Base-by-base conservation (phyloP, 1,139 yeast genomes). In the Candida sp. region DNA sequence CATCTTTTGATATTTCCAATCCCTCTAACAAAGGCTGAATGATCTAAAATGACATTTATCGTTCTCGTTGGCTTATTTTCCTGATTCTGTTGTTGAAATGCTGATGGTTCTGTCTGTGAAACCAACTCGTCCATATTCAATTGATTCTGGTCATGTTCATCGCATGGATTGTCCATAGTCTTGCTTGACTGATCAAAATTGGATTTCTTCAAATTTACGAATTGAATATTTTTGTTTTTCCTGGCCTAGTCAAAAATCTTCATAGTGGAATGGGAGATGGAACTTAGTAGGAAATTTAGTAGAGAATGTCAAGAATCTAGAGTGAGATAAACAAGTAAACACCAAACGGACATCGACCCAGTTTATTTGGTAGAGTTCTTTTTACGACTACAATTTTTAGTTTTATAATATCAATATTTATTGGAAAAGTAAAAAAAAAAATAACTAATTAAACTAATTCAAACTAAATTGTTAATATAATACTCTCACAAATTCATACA, bases 1-100 rank as follows among this genome's bases (percentile, higher is more conserved):
- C 87, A 81, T 47, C 77, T 61, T 55, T 79, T 79, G 54, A 81
- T 68, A 50, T 77, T 77, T 1, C 83, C 84, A 39, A 81, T 70
- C 1, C 86, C 87, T 44, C 81, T 71, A 5, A 79, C 75, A 47
- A 81, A 68, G 1, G 84, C 81, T 8, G 84, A 73, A 25, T 79
- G 82, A 55, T 81, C 87, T 40, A 81, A 54, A 8, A 81, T 77
- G 43, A 80, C 61, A 52, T 74, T 66, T 19, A 68, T 47, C 45
- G 42, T 37, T 27, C 39, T 3, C 4, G 29, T n/a, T 34, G n/a
- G 34, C n/a, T 11, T 21, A 29, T 21, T 9, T 12, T 12, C 23
- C n/a, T 32, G 36, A 27, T n/a, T 15, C 33, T 27, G 33, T 8
- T 8, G 4, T n/a, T 21, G 12, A 22, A 22, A 33, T 5, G 23